Percentiles rank a stretch among this genome's conserved stretches.
Conservation (phyloP, 2,329 filamentous ascomycete species). For the Waltergamsia citrina region DNA sequence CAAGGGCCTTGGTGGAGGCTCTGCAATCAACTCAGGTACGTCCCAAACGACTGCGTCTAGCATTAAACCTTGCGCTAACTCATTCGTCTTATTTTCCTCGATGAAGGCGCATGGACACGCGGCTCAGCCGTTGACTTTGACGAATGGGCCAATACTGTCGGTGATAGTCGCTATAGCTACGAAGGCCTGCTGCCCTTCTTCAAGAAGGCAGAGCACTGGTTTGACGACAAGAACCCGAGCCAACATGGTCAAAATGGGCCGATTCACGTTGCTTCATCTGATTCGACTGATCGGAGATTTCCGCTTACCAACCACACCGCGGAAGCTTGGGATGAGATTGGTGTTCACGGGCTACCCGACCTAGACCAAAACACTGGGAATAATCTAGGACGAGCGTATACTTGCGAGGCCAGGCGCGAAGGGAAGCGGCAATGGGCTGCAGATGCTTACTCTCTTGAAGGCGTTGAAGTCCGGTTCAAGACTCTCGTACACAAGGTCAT, state of each 20-base stretch:
- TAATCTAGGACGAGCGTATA: conserved; percentile 21
- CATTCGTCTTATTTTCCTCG: too few species aligned
- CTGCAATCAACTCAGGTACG: conserved; percentile 26
- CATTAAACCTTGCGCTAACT: conserved; percentile 2
- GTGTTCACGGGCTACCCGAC: conserved; percentile 15
- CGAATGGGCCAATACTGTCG: conserved; percentile 23
- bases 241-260: conserved; percentile 28
- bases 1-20: conserved; percentile 30
- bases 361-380: conserved; percentile 16
- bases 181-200: conserved; percentile 35
- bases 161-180: conserved; percentile 33
- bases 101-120: conserved; percentile 28
- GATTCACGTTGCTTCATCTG: conserved; percentile 18
- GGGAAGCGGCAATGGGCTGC: conserved; percentile 14
- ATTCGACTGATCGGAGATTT: conserved; percentile 21
- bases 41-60: too few species aligned
- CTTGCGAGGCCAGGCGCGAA: conserved; percentile 15
- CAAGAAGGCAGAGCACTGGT: conserved; percentile 24
- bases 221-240: conserved; percentile 15
- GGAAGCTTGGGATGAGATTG: conserved; percentile 29
- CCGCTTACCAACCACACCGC: conserved; percentile 23
- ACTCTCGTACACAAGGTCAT: conserved; percentile 13
- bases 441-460: conserved; percentile 12
- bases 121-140: conserved; percentile 33
- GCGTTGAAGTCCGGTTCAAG: conserved; percentile 13